Evolutionary conservation across 73 alveolate genomes (phyloP).

Genomic region (Symbiodinium natans): DNA sequence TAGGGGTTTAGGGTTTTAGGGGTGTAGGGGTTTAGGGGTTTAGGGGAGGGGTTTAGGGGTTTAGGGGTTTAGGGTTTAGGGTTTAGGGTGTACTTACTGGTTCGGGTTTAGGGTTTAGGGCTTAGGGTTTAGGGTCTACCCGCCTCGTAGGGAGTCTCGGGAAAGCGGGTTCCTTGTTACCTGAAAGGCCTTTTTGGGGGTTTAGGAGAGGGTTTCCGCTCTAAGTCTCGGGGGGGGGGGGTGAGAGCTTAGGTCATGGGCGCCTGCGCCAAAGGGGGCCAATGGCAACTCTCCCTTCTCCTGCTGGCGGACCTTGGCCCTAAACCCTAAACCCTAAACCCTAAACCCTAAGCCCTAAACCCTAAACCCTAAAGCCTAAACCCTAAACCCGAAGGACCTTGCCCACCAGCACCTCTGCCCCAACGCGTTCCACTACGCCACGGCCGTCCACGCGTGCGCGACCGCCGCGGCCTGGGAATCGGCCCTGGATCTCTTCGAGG

Average conservation of each 20-base stretch:
- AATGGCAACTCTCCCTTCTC: background rate
- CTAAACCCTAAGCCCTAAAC: background rate
- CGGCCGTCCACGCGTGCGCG: background rate
- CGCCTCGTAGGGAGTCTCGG: too few relatives aligned
- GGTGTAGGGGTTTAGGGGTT: too few relatives aligned
- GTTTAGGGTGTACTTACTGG: too few relatives aligned
- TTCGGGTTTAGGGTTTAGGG: too few relatives aligned
- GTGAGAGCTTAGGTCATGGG: background rate
- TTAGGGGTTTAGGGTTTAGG: background rate
- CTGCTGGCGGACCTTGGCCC: too few relatives aligned
- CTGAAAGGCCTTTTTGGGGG: too few relatives aligned
- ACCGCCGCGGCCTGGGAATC: background rate
- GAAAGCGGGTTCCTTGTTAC: too few relatives aligned
- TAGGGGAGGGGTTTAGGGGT: background rate
- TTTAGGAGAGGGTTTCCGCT: too few relatives aligned
- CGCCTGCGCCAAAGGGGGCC: background rate
- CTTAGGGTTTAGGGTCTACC: too few relatives aligned
- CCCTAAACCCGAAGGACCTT: background rate
- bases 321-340: background rate
- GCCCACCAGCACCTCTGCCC: background rate
- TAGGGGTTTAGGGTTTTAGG: too few relatives aligned
- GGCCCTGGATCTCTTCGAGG: background rate
- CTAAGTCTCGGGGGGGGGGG: too few relatives aligned
- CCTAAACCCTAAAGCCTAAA: background rate
- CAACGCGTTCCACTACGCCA: background rate